Percentiles rank a stretch among this genome's conserved stretches.
These are phyloP conservation scores for Spinacia oleracea DNA, from an alignment of 179 eudicot genomes.

Conservation along the genomic window DNA sequence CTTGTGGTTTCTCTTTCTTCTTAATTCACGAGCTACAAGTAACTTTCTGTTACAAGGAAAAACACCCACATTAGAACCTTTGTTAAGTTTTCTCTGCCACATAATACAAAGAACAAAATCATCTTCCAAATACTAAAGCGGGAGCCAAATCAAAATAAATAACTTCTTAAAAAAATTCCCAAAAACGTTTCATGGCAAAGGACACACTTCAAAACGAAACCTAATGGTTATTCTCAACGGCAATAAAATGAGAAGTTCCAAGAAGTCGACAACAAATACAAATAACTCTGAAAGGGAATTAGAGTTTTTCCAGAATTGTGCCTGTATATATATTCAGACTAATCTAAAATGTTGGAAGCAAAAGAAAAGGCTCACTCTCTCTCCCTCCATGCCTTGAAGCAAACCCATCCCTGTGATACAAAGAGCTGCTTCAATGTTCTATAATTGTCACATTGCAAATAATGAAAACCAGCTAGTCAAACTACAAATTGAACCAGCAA, in stretches of 20 bases:
- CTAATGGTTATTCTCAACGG: not conserved
- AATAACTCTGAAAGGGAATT: not conserved
- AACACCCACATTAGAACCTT: constrained; percentile 5
- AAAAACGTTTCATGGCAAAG: not conserved
- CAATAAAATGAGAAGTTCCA: not conserved
- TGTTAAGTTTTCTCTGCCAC: not conserved
- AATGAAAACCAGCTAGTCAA: not conserved
- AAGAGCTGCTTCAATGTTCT: not conserved
- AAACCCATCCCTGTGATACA: not conserved
- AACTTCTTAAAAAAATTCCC: not conserved
- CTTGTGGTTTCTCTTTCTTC: constrained; percentile 4
- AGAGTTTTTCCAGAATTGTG: not conserved
- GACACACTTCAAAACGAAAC: not conserved
- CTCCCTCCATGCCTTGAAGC: not conserved
- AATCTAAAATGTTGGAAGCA: no score
- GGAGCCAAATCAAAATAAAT: not conserved
- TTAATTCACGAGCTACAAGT: constrained; percentile 24
- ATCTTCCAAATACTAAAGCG: not conserved
- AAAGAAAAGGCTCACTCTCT: not conserved
- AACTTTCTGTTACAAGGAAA: constrained; percentile 30
- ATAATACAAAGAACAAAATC: not conserved
- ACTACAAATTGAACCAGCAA: not conserved
- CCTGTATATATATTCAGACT: not conserved
- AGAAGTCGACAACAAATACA: not conserved
- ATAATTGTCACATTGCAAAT: not conserved